Evolutionary conservation across 805 yeast species (phyloP), one percentile per base, ranked within the genome.

Genomic region (Candida qinlingensis): DNA sequence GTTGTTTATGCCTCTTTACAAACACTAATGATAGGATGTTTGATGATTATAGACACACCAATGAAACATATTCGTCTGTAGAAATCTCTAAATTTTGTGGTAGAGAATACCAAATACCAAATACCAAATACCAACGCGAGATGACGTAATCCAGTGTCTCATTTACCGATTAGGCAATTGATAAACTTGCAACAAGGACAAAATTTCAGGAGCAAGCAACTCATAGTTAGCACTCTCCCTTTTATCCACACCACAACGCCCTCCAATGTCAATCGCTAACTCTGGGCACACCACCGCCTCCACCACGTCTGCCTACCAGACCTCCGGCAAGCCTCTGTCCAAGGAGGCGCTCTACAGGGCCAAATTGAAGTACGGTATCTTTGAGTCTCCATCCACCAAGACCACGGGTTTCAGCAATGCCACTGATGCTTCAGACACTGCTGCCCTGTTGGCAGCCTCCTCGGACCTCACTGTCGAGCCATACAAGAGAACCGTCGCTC

Each of bases 321-420:
- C 79, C 41, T 73, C 79, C 54, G 91, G 88, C 8, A 80, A 79
- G 58, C 89, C 88, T 10, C 71, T 86, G 48, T 81, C 88, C 39
- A 80, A 78, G 56, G 87, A 83, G 62, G 94, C 94, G 6, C 67
- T 83, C 48, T 86, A 85, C 68, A 83, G 79, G 57, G 91, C 88
- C 47, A 83, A 82, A 56, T 67, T 83, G 61, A 84, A 79, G 58
- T 83, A 82, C 57, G 91, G 91, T 30, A 72, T 79, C 36, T 84
- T 71, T 67, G 68, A 72, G 41, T 69, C 74, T 54, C 85, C 78
- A 42, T 79, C 66, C 61, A 73, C 44, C 52, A 52, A 54, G 4
- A 67, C 74, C 9, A 67, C 81, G 6, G 91, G 92, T n/a, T 85
- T 84, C 31, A 74, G 78, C 52, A 74, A 82, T 50, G 73, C 78